Evolutionary conservation across 805 yeast genomes (phyloP).

Genomic region (Millerozyma acaciae): DNA sequence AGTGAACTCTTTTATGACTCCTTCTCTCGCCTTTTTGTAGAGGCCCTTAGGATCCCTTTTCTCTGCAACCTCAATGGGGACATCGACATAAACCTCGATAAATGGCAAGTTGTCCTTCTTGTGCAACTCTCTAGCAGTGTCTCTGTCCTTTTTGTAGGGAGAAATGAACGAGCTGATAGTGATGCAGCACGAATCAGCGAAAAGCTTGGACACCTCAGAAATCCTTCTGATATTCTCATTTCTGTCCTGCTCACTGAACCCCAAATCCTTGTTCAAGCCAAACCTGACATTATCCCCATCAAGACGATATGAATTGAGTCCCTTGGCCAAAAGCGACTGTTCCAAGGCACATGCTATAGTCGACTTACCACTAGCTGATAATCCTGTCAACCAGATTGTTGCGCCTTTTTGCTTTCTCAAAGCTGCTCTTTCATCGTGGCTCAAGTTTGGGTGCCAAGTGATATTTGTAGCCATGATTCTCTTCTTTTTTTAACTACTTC

Average conservation of each 20-base stretch:
- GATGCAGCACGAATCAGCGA: conserved; percentile 87
- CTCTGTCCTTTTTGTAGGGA: conserved; percentile 84
- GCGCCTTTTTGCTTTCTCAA: conserved; percentile 80
- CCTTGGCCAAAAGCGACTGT: conserved; percentile 67
- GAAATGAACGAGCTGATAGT: conserved; percentile 90
- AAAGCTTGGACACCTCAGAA: conserved; percentile 88
- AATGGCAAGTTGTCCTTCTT: conserved; percentile 72
- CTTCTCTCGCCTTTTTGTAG: conserved; percentile 95
- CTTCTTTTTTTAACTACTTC: background rate
- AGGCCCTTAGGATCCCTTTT: conserved; percentile 96
- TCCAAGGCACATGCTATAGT: conserved; percentile 95
- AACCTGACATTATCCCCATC: conserved; percentile 95
- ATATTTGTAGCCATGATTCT: conserved; percentile 83
- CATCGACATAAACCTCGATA: conserved; percentile 88
- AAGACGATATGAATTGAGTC: conserved; percentile 75
- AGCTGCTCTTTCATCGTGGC: conserved; percentile 72
- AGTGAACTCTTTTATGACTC: conserved; percentile 88
- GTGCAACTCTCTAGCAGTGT: conserved; percentile 81
- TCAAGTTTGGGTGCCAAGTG: conserved; percentile 92
- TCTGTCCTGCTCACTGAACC: conserved; percentile 87
- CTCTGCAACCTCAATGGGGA: conserved; percentile 92
- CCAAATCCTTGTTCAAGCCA: conserved; percentile 92
- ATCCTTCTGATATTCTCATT: conserved; percentile 94
- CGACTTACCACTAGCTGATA: conserved; percentile 92
- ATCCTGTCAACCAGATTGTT: conserved; percentile 93